Percentiles rank a stretch among this genome's conserved stretches.
These are phyloP conservation scores for Nakazawaea wyomingensis DNA, from an alignment of 805 yeast species.

Conservation along the genomic window DNA sequence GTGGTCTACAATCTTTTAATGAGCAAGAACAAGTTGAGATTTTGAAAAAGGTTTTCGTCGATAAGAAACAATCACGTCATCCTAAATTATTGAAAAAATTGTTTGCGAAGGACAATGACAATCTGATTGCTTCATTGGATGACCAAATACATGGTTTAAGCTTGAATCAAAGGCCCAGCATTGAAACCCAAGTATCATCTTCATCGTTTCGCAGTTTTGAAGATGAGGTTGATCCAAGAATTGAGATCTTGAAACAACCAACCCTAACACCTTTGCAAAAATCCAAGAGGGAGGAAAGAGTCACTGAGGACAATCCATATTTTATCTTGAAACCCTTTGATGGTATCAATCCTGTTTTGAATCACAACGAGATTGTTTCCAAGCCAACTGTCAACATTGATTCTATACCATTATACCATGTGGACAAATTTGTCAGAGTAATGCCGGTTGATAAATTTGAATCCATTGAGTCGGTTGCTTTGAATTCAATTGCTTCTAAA, in stretches of 20 bases:
- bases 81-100: slow-evolving; percentile 43
- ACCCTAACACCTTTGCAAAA: slow-evolving; percentile 64
- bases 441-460: slow-evolving; percentile 34
- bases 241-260: slow-evolving; percentile 29
- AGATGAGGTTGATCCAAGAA: slow-evolving; percentile 40
- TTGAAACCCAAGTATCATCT: slow-evolving; percentile 11
- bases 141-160: slow-evolving; percentile 24
- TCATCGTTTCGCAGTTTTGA: slow-evolving; percentile 21
- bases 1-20: slow-evolving; percentile 13
- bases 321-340: slow-evolving; percentile 60
- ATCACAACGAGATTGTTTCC: slow-evolving; percentile 40
- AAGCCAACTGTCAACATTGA: slow-evolving; percentile 17
- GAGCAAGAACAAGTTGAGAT: slow-evolving; percentile 22
- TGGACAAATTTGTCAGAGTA: slow-evolving; percentile 37
- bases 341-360: slow-evolving; percentile 33
- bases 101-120: slow-evolving; percentile 27
- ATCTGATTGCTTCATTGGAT: slow-evolving; percentile 25
- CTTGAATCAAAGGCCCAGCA: background rate
- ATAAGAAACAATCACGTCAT: slow-evolving; percentile 33
- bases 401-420: slow-evolving; percentile 27
- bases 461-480: slow-evolving; percentile 50
- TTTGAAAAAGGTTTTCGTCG: slow-evolving; percentile 38
- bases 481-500: slow-evolving; percentile 46
- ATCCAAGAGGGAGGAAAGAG: slow-evolving; percentile 62
- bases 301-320: slow-evolving; percentile 53